These are phyloP conservation scores for Scalesia atractyloides DNA, from an alignment of 129 eudicot species.

Conservation along the genomic window DNA sequence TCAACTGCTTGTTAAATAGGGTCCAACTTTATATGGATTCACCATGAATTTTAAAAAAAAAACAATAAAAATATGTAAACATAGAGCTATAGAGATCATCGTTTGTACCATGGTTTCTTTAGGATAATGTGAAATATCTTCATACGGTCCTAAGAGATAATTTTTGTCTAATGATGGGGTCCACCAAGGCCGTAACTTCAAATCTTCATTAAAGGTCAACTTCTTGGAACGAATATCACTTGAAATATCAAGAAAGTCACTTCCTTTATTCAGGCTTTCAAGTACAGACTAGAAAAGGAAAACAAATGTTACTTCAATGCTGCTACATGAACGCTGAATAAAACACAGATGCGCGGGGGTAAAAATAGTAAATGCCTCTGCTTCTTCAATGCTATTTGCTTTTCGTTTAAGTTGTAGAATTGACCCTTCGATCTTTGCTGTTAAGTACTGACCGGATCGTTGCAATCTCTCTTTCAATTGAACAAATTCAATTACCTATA, in stretches of 20 bases:
- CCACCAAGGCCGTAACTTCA: conserved; percentile 95
- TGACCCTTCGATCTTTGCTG: conserved; percentile 73
- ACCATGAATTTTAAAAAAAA: background rate
- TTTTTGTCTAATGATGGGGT: conserved; percentile 78
- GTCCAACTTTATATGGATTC: conserved; percentile 1
- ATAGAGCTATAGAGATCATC: background rate
- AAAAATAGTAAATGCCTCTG: conserved; percentile 48
- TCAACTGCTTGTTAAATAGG: background rate
- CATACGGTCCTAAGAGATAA: conserved; percentile 87
- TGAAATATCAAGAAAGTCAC: conserved; percentile 68
- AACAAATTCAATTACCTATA: conserved; percentile 85
- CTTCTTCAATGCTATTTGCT: conserved; percentile 71
- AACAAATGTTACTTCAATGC: conserved; percentile 16
- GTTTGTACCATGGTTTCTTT: conserved; percentile 62
- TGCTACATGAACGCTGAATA: background rate
- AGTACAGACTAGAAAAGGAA: conserved; percentile 50
- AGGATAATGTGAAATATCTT: conserved; percentile 61
- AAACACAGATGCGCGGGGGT: background rate
- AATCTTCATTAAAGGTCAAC: conserved; percentile 86
- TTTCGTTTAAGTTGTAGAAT: conserved; percentile 69
- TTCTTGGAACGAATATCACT: conserved; percentile 68
- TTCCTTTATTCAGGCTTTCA: conserved; percentile 64
- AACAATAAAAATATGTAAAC: background rate
- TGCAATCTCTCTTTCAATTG: conserved; percentile 87
- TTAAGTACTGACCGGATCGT: conserved; percentile 77